phyloP scores from a whole-genome alignment of 139 green algal genomes.

The Chlorella sorokiniana region DNA sequence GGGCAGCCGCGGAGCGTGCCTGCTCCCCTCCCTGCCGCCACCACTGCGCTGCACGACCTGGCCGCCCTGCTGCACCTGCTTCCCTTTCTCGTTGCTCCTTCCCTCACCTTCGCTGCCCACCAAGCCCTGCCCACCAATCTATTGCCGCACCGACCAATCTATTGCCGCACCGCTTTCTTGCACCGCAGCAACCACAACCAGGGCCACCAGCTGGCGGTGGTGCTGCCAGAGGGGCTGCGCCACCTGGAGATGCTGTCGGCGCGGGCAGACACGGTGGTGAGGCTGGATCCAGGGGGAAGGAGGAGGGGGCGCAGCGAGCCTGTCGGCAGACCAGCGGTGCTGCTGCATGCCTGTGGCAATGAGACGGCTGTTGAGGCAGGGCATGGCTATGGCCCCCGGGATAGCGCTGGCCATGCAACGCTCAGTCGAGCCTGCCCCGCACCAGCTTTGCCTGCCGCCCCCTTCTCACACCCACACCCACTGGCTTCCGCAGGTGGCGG shows the following conservation, averaged over 20 bases:
- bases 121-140: no score
- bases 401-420: no score
- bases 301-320: no score
- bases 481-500: not conserved
- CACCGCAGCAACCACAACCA: constrained; percentile 19
- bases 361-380: no score
- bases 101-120: not conserved
- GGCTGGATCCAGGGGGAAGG: not conserved
- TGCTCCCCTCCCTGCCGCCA: not conserved
- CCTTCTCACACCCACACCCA: not conserved
- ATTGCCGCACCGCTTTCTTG: not conserved
- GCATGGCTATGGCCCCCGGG: no score
- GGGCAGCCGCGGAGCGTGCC: not conserved
- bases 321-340: not conserved
- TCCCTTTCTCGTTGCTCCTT: no score
- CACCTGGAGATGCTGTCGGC: constrained; percentile 28
- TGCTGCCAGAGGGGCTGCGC: constrained; percentile 9
- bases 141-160: not conserved
- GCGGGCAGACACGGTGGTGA: constrained; percentile 14
- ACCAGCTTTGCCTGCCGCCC: no score
- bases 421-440: no score
- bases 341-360: not conserved
- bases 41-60: no score
- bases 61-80: no score
- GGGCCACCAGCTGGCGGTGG: not conserved